Conservation (phyloP, 495 filamentous ascomycete genomes). For the Gamarada debralockiae region DNA sequence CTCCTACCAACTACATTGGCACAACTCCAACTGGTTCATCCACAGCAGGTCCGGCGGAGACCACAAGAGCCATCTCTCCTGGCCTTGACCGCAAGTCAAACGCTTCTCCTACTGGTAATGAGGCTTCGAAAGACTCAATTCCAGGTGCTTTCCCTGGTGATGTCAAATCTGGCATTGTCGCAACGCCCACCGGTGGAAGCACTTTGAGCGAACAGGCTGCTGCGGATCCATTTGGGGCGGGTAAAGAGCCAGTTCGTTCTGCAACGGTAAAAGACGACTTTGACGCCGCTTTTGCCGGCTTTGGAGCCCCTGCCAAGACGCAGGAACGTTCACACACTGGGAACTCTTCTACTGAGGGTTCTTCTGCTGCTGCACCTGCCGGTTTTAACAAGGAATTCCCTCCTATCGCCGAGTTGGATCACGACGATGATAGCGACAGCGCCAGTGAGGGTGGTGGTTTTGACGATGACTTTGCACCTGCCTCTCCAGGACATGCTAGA, state of each 20-base stretch:
- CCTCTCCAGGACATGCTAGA: constrained; percentile 50
- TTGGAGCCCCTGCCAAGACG: constrained; percentile 29
- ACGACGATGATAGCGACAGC: constrained; percentile 77
- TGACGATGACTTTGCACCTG: constrained; percentile 84
- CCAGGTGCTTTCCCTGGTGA: constrained; percentile 59
- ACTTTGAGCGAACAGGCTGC: constrained; percentile 28
- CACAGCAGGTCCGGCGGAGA: constrained; percentile 18
- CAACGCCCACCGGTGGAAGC: constrained; percentile 46
- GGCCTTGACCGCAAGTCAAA: constrained; percentile 22
- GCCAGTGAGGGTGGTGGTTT: constrained; percentile 77
- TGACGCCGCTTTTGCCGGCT: constrained; percentile 52
- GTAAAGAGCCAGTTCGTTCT: constrained; percentile 26
- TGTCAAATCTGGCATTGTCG: constrained; percentile 35
- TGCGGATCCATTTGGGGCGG: constrained; percentile 21
- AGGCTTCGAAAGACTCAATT: constrained; percentile 33
- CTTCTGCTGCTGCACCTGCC: constrained; percentile 20
- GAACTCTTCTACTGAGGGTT: constrained; percentile 28
- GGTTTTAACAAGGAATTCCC: constrained; percentile 78
- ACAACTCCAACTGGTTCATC: constrained; percentile 30
- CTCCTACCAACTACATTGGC: constrained; percentile 48
- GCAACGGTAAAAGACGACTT: constrained; percentile 65
- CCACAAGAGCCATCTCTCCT: constrained; percentile 27
- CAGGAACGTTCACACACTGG: constrained; percentile 36
- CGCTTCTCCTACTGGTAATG: constrained; percentile 25
- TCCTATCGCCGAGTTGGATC: constrained; percentile 80